These are phyloP conservation scores for Cryptococcus jaspeensis DNA, from an alignment of 1,284 basidiomycete species.

Conservation along the genomic window DNA sequence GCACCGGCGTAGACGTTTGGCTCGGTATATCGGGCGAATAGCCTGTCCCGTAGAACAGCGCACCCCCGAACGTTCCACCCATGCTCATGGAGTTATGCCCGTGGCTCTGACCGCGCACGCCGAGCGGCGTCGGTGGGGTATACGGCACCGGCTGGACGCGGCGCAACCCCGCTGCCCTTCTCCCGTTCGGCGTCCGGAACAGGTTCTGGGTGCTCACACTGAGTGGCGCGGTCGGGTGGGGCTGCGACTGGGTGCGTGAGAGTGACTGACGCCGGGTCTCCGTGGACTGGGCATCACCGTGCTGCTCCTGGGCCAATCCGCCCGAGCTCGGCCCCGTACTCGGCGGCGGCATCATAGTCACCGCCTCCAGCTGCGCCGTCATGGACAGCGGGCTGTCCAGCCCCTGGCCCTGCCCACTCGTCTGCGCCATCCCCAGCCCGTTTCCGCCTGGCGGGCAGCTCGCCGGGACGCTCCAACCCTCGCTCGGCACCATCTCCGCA, in stretches of 20 bases:
- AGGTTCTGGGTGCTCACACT: too few species aligned
- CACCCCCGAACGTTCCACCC: too few species aligned
- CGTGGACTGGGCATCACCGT: not conserved
- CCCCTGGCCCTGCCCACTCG: not conserved
- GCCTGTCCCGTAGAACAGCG: too few species aligned
- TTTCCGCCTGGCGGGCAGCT: too few species aligned
- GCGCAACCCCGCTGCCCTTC: not conserved
- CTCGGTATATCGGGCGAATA: too few species aligned
- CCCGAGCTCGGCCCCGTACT: too few species aligned
- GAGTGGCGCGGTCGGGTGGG: too few species aligned
- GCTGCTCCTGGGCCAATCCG: too few species aligned
- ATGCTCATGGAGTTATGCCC: too few species aligned
- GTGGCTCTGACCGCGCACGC: slow-evolving; percentile 13
- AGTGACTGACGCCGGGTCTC: not conserved
- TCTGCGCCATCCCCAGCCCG: too few species aligned
- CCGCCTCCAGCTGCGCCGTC: slow-evolving; percentile 1
- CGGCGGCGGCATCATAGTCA: slow-evolving; percentile 3
- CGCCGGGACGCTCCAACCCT: not conserved
- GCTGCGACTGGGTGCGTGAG: too few species aligned
- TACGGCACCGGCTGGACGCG: slow-evolving; percentile 6
- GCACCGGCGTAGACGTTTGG: too few species aligned
- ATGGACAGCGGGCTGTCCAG: slow-evolving; percentile 13
- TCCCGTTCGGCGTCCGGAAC: slow-evolving; percentile 1
- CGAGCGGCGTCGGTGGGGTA: slow-evolving; percentile 14
- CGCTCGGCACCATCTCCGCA: not conserved